phyloP scores from a whole-genome alignment of 306 rosid species.

The Rosa chinensis region DNA sequence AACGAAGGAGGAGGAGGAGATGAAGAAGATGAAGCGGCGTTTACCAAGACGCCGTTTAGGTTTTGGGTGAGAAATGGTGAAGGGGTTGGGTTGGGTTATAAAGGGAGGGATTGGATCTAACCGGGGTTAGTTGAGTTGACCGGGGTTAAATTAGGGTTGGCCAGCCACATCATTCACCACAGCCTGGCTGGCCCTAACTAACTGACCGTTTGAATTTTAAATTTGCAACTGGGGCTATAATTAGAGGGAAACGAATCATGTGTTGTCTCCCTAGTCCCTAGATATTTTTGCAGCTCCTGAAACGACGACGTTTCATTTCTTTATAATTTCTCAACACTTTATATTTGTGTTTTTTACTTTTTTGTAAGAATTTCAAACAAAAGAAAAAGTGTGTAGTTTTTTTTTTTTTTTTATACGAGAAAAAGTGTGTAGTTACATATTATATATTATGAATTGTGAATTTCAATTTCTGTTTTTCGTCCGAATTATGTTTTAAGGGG shows the following conservation, averaged over 20 bases:
- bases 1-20: neutral
- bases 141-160: slow-evolving; percentile 27
- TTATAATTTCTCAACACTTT: too few species aligned
- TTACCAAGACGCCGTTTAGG: slow-evolving; percentile 68
- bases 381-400: too few species aligned
- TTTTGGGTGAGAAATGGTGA: neutral
- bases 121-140: slow-evolving; percentile 31
- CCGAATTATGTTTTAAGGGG: too few species aligned
- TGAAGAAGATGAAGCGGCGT: slow-evolving; percentile 36
- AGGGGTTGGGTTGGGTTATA: neutral
- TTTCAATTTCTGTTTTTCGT: too few species aligned
- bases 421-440: too few species aligned
- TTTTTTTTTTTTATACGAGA: too few species aligned
- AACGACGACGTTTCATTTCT: too few species aligned
- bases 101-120: slow-evolving; percentile 19
- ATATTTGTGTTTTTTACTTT: too few species aligned
- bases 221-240: neutral
- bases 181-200: slow-evolving; percentile 2
- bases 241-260: neutral
- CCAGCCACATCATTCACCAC: slow-evolving; percentile 4
- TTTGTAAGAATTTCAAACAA: too few species aligned
- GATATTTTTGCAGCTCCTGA: too few species aligned
- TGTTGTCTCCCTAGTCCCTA: neutral
- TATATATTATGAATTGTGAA: too few species aligned
- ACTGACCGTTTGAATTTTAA: slow-evolving; percentile 16